Evolutionary conservation across 169 alveolate genomes (phyloP).

Genomic region (Cryptosporidium baileyi): DNA sequence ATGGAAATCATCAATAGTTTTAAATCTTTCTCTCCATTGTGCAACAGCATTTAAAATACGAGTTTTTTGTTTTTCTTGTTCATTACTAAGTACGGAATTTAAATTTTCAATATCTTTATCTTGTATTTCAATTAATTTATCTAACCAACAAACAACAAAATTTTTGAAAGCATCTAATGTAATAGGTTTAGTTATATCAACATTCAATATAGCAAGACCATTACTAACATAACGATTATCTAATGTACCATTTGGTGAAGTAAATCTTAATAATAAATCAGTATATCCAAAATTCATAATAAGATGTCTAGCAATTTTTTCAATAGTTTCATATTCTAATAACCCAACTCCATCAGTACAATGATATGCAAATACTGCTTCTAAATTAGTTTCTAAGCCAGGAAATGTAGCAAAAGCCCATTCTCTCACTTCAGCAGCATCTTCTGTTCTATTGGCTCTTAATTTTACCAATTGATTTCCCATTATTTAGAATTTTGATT

Average conservation of each 20-base stretch:
- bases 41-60: constrained; percentile 52
- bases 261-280: constrained; percentile 33
- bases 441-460: constrained; percentile 59
- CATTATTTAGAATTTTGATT: neutral
- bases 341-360: constrained; percentile 53
- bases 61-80: constrained; percentile 64
- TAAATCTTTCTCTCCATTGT: constrained; percentile 69
- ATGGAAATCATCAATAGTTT: constrained; percentile 68
- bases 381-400: constrained; percentile 54
- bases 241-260: constrained; percentile 27
- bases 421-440: constrained; percentile 63
- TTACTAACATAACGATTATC: constrained; percentile 37
- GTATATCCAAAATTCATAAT: constrained; percentile 66
- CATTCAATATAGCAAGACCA: constrained; percentile 27
- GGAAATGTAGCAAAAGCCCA: constrained; percentile 70
- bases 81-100: constrained; percentile 37
- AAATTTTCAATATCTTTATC: constrained; percentile 55
- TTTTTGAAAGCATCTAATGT: constrained; percentile 51
- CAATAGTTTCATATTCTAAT: constrained; percentile 34
- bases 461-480: constrained; percentile 64
- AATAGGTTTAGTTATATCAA: constrained; percentile 44
- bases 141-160: constrained; percentile 63
- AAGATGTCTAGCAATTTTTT: constrained; percentile 44
- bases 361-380: constrained; percentile 63
- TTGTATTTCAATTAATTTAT: constrained; percentile 44